These are phyloP conservation scores for Avena sativa DNA, from an alignment of 176 grass and related monocot species.

Conservation along the genomic window DNA sequence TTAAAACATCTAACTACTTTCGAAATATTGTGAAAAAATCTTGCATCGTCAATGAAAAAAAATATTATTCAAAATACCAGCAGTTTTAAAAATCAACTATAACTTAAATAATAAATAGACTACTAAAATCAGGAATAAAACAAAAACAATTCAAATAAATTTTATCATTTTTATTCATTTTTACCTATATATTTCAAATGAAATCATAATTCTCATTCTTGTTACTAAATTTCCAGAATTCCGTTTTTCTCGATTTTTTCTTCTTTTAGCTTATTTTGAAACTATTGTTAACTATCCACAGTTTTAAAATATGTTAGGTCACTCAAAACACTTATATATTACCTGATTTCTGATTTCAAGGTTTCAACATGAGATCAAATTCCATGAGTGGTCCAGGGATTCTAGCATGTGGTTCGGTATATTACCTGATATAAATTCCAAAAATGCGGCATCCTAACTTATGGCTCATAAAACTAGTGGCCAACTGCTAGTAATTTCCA, in stretches of 20 bases:
- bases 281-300: neutral
- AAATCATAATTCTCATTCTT: neutral
- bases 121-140: neutral
- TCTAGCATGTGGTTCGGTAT: neutral
- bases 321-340: neutral
- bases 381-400: neutral
- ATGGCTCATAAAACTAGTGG: neutral
- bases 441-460: neutral
- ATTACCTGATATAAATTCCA: neutral
- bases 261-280: neutral
- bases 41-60: neutral
- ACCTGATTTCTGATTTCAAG: neutral
- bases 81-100: neutral
- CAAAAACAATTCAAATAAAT: neutral
- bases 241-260: neutral
- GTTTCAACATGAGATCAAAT: neutral
- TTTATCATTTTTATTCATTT: neutral
- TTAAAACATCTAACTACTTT: neutral
- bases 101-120: neutral
- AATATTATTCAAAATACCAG: neutral
- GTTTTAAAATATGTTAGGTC: neutral
- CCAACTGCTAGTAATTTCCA: neutral
- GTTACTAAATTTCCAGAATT: neutral
- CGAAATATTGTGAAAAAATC: neutral
- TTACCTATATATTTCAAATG: neutral